A percentile compares a stretch with the other conserved stretches of the same genome.
phyloP scores from a whole-genome alignment of 2,329 filamentous ascomycete species.

The Metarhizium brunneum region DNA sequence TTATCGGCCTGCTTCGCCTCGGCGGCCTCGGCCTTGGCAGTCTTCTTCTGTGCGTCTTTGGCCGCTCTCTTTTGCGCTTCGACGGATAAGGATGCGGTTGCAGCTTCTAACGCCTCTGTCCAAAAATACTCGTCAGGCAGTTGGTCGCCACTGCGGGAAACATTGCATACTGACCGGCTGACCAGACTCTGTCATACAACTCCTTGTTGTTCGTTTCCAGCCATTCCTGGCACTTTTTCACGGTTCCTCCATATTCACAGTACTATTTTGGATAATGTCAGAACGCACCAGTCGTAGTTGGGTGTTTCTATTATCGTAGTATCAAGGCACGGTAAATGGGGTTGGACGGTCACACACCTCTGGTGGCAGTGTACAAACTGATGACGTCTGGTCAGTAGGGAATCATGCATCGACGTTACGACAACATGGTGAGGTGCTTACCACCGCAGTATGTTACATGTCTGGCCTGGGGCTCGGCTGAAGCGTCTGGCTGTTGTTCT shows the following conservation, averaged over 20 bases:
- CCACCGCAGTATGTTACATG: constrained; percentile 49
- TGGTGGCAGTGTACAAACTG: constrained; percentile 56
- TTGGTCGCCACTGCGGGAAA: neutral
- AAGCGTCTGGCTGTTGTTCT: constrained; percentile 36
- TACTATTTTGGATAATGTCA: constrained; percentile 48
- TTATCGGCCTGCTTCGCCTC: constrained; percentile 77
- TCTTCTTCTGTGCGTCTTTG: constrained; percentile 95
- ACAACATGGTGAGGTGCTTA: constrained; percentile 26
- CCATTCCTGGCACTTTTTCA: constrained; percentile 97
- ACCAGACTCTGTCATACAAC: constrained; percentile 76
- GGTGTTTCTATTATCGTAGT: neutral
- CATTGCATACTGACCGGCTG: constrained; percentile 51
- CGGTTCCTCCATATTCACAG: constrained; percentile 95
- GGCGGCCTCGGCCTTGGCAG: constrained; percentile 81
- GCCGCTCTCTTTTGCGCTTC: constrained; percentile 90
- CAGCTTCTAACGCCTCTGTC: constrained; percentile 70
- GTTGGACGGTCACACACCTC: constrained; percentile 37
- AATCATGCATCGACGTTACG: constrained; percentile 8
- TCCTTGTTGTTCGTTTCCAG: constrained; percentile 64
- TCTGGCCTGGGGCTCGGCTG: constrained; percentile 39
- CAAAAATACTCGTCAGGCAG: neutral
- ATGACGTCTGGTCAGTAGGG: constrained; percentile 8
- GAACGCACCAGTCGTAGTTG: neutral
- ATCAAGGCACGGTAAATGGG: neutral
- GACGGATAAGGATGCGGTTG: constrained; percentile 76